Evolutionary conservation across 371 early-diverging fungal species (phyloP).

Genomic region (Rhizopus delemar): DNA sequence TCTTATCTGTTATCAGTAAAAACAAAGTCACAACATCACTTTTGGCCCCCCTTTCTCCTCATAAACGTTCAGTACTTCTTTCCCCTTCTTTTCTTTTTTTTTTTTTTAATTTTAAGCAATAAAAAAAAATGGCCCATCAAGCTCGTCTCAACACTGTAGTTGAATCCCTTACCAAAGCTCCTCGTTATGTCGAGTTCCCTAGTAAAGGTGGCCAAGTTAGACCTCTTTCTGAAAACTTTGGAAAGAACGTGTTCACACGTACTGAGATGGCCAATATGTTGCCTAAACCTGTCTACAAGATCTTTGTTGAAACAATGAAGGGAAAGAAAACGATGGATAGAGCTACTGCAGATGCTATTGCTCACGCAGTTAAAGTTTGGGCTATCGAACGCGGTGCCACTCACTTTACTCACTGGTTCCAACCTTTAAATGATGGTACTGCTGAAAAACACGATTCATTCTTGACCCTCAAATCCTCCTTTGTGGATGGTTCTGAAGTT

Average conservation of each 20-base stretch:
- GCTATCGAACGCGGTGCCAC: constrained; percentile 93
- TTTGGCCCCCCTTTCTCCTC: too few species aligned
- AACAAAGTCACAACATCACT: not conserved
- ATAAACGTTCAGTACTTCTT: not conserved
- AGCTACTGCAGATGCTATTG: constrained; percentile 94
- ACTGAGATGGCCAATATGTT: constrained; percentile 83
- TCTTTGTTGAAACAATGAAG: constrained; percentile 85
- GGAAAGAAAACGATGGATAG: constrained; percentile 89
- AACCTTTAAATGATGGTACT: constrained; percentile 96
- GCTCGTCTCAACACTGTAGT: constrained; percentile 53
- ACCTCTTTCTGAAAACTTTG: constrained; percentile 89
- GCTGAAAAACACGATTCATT: constrained; percentile 99
- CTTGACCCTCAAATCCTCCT: constrained; percentile 79
- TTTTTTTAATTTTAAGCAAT: not conserved
- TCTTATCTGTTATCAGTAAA: constrained; percentile 5
- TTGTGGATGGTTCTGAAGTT: constrained; percentile 79
- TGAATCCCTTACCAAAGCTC: constrained; percentile 52
- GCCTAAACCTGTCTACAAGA: constrained; percentile 93
- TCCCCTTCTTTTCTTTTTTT: not conserved
- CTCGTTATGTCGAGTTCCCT: constrained; percentile 75
- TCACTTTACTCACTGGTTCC: constrained; percentile 99
- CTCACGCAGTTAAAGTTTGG: constrained; percentile 97
- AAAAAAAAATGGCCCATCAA: constrained; percentile 43
- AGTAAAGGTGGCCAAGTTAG: constrained; percentile 66
- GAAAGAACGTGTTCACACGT: constrained; percentile 88